Percentiles rank a stretch among this genome's conserved stretches.
phyloP scores from a whole-genome alignment of 345 rosid genomes.

The Arabidopsis suecica region DNA sequence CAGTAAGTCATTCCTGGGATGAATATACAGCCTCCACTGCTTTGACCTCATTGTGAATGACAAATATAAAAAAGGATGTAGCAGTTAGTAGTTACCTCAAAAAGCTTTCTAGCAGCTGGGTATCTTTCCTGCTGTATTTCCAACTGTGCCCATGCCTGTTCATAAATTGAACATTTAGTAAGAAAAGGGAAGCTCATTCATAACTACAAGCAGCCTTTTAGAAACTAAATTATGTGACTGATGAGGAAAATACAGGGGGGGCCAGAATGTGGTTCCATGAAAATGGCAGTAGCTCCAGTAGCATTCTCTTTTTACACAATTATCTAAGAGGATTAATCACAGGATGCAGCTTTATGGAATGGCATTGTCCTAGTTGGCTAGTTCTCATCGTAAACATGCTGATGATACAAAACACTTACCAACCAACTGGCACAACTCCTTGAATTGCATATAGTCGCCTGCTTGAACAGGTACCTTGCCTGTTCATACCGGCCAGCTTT shows the following conservation, averaged over 20 bases:
- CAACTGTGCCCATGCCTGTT: slow-evolving; percentile 96
- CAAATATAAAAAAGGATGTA: not conserved
- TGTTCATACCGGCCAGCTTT: slow-evolving; percentile 77
- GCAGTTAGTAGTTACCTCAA: slow-evolving; percentile 67
- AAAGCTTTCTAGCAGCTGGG: slow-evolving; percentile 72
- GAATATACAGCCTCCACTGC: slow-evolving; percentile 22
- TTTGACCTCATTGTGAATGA: slow-evolving; percentile 1
- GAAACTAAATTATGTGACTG: slow-evolving; percentile 1
- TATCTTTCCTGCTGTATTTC: slow-evolving; percentile 86
- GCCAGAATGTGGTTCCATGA: slow-evolving; percentile 1
- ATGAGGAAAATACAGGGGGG: not conserved
- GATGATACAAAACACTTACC: slow-evolving; percentile 59
- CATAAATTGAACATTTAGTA: slow-evolving; percentile 20
- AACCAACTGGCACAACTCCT: slow-evolving; percentile 99
- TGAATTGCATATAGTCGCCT: slow-evolving; percentile 88
- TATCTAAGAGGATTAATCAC: not conserved
- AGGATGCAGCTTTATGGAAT: not conserved
- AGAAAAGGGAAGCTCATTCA: slow-evolving; percentile 21
- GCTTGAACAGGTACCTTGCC: slow-evolving; percentile 79
- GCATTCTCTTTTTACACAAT: not conserved
- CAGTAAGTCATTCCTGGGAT: slow-evolving; percentile 10
- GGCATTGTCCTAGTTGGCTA: slow-evolving; percentile 14
- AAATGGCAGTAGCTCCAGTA: not conserved
- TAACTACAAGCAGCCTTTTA: not conserved
- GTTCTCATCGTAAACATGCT: slow-evolving; percentile 1